phyloP scores from a whole-genome alignment of 345 rosid genomes.

The Heritiera littoralis region DNA sequence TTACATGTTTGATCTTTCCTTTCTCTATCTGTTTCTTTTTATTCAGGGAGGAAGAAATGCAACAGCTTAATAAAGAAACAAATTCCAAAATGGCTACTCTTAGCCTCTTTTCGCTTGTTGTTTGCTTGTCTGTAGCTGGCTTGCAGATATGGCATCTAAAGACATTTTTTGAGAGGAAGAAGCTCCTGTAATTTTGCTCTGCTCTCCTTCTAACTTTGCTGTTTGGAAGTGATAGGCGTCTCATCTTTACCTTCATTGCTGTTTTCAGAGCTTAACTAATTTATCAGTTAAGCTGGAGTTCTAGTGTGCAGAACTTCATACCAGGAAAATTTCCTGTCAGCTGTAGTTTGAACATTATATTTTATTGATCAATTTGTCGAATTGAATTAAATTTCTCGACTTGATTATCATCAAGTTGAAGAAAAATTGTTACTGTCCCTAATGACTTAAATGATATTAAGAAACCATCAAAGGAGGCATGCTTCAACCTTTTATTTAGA shows the following conservation, averaged over 20 bases:
- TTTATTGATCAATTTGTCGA: too few relatives aligned
- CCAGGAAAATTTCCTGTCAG: neutral
- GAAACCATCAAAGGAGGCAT: too few relatives aligned
- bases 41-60: slow-evolving; percentile 86
- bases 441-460: too few relatives aligned
- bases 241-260: neutral
- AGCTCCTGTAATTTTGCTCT: slow-evolving; percentile 49
- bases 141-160: slow-evolving; percentile 85
- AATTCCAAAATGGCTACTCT: slow-evolving; percentile 63
- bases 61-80: slow-evolving; percentile 60
- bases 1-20: neutral
- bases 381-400: too few relatives aligned
- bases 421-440: too few relatives aligned
- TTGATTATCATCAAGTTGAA: too few relatives aligned
- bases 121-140: slow-evolving; percentile 74
- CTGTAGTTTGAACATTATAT: neutral
- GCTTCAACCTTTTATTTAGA: too few relatives aligned
- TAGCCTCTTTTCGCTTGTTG: slow-evolving; percentile 54
- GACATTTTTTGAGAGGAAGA: slow-evolving; percentile 84
- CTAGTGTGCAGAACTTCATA: neutral
- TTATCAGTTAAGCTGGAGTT: neutral
- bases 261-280: neutral
- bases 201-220: neutral
- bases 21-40: neutral
- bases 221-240: neutral